phyloP scores from a whole-genome alignment of 164 flowering plant genomes.

The Nelumbo lutea region DNA sequence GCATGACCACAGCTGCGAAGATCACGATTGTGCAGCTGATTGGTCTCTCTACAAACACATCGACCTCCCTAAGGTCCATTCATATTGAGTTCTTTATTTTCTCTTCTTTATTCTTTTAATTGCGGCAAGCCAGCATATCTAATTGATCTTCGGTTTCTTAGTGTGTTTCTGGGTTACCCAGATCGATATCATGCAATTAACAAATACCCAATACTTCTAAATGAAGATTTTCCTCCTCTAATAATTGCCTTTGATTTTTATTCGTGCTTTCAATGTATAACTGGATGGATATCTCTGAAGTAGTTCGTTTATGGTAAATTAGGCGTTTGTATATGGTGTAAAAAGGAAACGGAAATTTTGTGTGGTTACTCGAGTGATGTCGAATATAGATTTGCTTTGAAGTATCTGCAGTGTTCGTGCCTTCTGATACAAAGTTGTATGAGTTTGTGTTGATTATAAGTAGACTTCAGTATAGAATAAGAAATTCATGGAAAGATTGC shows the following conservation, averaged over 20 bases:
- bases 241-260: neutral
- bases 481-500: neutral
- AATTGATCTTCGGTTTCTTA: neutral
- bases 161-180: slow-evolving; percentile 1
- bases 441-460: no score
- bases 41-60: slow-evolving; percentile 96
- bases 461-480: no score
- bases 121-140: neutral
- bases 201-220: neutral
- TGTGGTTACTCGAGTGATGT: no score
- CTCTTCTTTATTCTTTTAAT: neutral
- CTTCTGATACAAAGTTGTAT: no score
- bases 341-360: no score
- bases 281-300: neutral
- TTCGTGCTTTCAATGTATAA: neutral
- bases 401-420: no score
- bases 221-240: neutral
- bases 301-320: neutral
- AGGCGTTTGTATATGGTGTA: neutral
- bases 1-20: slow-evolving; percentile 95
- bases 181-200: neutral
- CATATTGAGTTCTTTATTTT: neutral
- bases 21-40: slow-evolving; percentile 79
- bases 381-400: no score
- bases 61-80: slow-evolving; percentile 73